Percentiles rank a stretch among this genome's conserved stretches.
Evolutionary conservation across 495 filamentous ascomycete genomes (phyloP).

Genomic region (Trichoderma reesei): DNA sequence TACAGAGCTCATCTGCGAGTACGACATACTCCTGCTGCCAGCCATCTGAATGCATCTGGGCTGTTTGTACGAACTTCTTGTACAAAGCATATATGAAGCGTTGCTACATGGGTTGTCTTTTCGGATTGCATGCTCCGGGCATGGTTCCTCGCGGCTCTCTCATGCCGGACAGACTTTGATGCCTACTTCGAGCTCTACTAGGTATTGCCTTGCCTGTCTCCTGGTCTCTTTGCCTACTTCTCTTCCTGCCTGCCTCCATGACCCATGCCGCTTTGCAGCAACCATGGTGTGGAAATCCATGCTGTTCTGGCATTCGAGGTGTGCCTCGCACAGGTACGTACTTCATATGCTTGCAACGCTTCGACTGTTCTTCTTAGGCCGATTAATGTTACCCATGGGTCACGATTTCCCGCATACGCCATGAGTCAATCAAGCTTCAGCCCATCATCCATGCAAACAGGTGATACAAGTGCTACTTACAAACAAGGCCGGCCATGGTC

Average conservation of each 20-base stretch:
- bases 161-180: too few species aligned
- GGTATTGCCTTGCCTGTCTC: too few species aligned
- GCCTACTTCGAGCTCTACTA: too few species aligned
- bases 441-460: constrained; percentile 6
- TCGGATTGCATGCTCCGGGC: not conserved
- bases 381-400: not conserved
- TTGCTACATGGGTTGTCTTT: too few species aligned
- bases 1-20: not conserved
- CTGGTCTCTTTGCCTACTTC: too few species aligned
- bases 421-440: constrained; percentile 6
- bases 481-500: not conserved
- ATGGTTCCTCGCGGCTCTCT: not conserved
- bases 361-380: not conserved
- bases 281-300: too few species aligned
- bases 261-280: too few species aligned
- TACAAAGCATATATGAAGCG: too few species aligned
- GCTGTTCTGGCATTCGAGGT: too few species aligned
- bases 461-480: not conserved
- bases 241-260: too few species aligned
- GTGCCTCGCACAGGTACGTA: too few species aligned
- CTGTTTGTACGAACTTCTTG: too few species aligned
- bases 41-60: not conserved
- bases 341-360: not conserved
- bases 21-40: not conserved
- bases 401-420: constrained; percentile 1